A percentile compares a stretch with the other conserved stretches of the same genome.
These are phyloP conservation scores for Candida succiphila DNA, from an alignment of 805 yeast species.

Conservation along the genomic window DNA sequence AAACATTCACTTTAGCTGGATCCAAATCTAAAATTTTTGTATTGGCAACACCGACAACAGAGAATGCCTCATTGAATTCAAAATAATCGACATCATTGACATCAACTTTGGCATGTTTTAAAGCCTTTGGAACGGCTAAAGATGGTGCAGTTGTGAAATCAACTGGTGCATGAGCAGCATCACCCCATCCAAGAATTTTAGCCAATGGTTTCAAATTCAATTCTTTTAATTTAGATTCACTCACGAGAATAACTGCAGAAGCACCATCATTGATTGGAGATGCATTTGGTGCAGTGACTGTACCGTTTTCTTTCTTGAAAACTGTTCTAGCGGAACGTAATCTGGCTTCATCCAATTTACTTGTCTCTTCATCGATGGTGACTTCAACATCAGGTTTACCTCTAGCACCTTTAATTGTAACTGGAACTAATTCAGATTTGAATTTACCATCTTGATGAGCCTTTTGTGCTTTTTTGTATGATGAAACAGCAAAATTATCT, in stretches of 20 bases:
- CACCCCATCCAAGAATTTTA: constrained; percentile 90
- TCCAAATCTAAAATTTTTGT: constrained; percentile 58
- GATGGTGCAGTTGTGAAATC: constrained; percentile 97
- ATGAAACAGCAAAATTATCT: constrained; percentile 76
- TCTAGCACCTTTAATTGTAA: constrained; percentile 82
- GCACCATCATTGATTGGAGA: constrained; percentile 97
- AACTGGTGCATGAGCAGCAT: constrained; percentile 91
- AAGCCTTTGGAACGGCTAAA: constrained; percentile 91
- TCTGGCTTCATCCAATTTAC: constrained; percentile 68
- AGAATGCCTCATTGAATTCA: constrained; percentile 96
- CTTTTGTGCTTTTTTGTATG: constrained; percentile 77
- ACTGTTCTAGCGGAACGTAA: constrained; percentile 84
- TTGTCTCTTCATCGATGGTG: constrained; percentile 73
- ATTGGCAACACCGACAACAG: constrained; percentile 93
- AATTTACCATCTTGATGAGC: constrained; percentile 82
- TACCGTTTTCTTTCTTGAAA: constrained; percentile 88
- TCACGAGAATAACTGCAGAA: constrained; percentile 85
- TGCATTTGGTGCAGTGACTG: constrained; percentile 96
- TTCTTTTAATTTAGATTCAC: constrained; percentile 78
- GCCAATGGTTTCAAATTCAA: constrained; percentile 85
- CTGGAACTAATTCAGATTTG: constrained; percentile 71
- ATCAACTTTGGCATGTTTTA: constrained; percentile 69
- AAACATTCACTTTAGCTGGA: constrained; percentile 64
- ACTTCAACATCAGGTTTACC: constrained; percentile 79
- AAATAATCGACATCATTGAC: constrained; percentile 71